Base-by-base conservation (phyloP, 2,329 filamentous ascomycete genomes). In the Fusarium sororula region DNA sequence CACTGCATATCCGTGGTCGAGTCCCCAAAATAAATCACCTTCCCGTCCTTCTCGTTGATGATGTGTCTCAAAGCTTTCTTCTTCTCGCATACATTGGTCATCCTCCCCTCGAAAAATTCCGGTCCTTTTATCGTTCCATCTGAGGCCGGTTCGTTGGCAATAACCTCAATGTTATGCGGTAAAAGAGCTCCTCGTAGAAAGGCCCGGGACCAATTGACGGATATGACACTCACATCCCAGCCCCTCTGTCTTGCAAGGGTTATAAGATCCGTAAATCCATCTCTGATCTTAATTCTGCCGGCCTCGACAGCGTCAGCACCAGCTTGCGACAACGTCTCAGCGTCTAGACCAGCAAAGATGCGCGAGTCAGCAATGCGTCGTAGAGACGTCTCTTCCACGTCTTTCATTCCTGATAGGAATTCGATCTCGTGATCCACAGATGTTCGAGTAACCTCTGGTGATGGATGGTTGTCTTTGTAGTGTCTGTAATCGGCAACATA, bases 1-100 rank as follows among this genome's bases (percentile, higher is more conserved):
- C 88, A 90, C 75, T 86, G 85, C 63, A 90, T 79, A 76, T 90
- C 89, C 4, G 88, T 90, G 5, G 84, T 84, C 35, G 88, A 89
- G 77, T 90, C 89, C 13, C 89, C 89, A 77, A 90, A 85, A 80
- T 90, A 90, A n/a, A 88, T 77, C n/a, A 82, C 75, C 63, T 72
- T 63, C 3, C 64, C 71, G 9, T 77, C 71, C 18, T 61, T 58
- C 18, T 75, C 75, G 12, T 62, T 62, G 38, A 51, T 68, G 38
- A 84, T 72, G 12, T 79, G 74, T n/a, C 77, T 62, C 66, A 88
- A 75, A 6, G 82, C 85, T 17, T 81, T 78, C 24, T 84, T 74
- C 80, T 89, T 89, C 77, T 89, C 87, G 12, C 77, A 63, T 6
- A 84, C 85, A 41, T 85, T 86, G 28, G 78, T 80, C 68, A 79